Evolutionary conservation across 305 asterid species (phyloP), one percentile per base, ranked within the genome.

Genomic region (Fraxinus paxiana): DNA sequence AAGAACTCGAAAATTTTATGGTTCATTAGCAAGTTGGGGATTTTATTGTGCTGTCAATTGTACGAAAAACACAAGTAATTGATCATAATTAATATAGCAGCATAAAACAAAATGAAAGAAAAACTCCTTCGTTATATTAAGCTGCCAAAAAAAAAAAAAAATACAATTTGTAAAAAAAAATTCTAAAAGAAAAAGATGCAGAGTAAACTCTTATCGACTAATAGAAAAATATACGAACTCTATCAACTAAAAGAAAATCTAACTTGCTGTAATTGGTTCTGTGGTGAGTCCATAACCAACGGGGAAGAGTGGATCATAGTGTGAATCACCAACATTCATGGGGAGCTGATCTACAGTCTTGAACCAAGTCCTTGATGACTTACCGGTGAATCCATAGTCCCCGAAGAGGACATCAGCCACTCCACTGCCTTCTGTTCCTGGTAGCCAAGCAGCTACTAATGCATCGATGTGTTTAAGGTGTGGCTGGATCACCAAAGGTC

Each of bases 401-500:
- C 97, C 97, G 69, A 83, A 92, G 7, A 92, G 74, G 12, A 88
- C 89, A 84, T 92, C 94, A 0, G 94, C 80, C 28, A 92, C 87
- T 1, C 97, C 96, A 33, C 85, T 85, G 5, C 92, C 97, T 78
- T 92, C 96, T 0, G 86, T 79, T 0, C 97, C 94, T 0, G 96
- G 97, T 6, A 92, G 79, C 96, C 97, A 92, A 0, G 96, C 97
- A 1, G 94, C 97, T n/a, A 90, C 59, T 48, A 48, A 76, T 2
- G 93, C 91, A 76, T 92, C 92, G 46, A 92, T 88, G 1, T 70
- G 18, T 0, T 78, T 6, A 17, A 92, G 69, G 37, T 87, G 75
- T 0, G 94, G 91, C 79, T 90, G 81, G 0, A 90, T 35, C 78
- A 88, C 90, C 67, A 90, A 28, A 0, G 94, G 97, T 2, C 92